Evolutionary conservation across 768 basidiomycete genomes (phyloP), one percentile per base, ranked within the genome.

Genomic region (Boletus fagicola): DNA sequence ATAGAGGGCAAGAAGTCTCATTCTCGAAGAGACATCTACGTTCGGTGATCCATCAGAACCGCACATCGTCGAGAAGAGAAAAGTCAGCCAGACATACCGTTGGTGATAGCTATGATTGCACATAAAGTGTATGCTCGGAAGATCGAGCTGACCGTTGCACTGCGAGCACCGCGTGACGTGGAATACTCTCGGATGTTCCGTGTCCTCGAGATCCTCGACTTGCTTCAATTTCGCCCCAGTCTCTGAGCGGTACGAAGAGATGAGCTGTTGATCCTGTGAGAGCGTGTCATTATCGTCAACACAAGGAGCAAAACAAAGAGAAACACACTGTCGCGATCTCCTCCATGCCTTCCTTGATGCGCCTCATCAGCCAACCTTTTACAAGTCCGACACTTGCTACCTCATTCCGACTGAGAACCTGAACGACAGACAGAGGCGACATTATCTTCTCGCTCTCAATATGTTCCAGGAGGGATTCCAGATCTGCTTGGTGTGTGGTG

Each of bases 71-170:
- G n/a, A 30, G 33, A 45, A n/a, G 16, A 22, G 8, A 24, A 53
- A 11, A 7, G 8, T 4, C 24, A 11, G 18, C 16, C 15, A 26
- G 49, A 46, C 49, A 2, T 28, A 62, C 92, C 94, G 80, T 69
- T 96, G 93, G 70, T 99, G 97, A 76, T 92, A 98, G 59, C 92
- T 94, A 69, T 98, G 97, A 65, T 88, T 87, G 73, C 96, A 99
- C 96, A 98, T 97, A 68, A 98, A 98, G 72, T 98, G 95, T 7
- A 98, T 80, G 61, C 85, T 89, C 0, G 97, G 96, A 11, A 98
- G 82, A 69, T 98, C 95, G 58, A 98, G 83, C 64, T 90, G 92
- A 1, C 88, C 92, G 16, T 86, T 82, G 71, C 97, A 98, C 5
- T 87, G 82, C 22, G 95, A 88, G 72, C 97, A 98, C 42, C 94